Percentiles rank a stretch among this genome's conserved stretches.
phyloP scores from a whole-genome alignment of 75 land plant genomes.

The Sequoiadendron giganteum region DNA sequence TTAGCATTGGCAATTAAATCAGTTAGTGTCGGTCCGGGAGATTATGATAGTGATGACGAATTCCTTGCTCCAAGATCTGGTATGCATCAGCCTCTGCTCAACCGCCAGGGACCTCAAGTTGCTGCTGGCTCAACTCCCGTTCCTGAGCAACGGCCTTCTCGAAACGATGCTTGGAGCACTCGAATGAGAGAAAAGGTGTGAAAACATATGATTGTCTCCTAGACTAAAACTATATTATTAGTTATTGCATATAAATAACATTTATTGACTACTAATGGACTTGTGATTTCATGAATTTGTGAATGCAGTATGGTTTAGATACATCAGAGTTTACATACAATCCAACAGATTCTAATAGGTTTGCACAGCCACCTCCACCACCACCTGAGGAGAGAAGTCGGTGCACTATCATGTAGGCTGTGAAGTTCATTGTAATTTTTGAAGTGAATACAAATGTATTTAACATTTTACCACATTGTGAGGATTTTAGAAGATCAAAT shows the following conservation, averaged over 20 bases:
- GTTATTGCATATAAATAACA: background rate
- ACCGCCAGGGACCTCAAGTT: conserved; percentile 52
- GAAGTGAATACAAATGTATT: background rate
- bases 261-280: conserved; percentile 3
- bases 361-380: conserved; percentile 38
- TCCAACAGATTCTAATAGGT: conserved; percentile 66
- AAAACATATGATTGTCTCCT: conserved; percentile 5
- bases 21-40: conserved; percentile 40
- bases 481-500: background rate
- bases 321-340: conserved; percentile 98
- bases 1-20: conserved; percentile 76
- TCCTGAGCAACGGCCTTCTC: conserved; percentile 58
- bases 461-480: background rate
- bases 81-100: conserved; percentile 75
- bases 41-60: conserved; percentile 98
- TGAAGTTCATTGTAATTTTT: background rate
- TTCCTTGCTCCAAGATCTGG: conserved; percentile 44
- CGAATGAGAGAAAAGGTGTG: conserved; percentile 94
- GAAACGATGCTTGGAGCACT: conserved; percentile 96
- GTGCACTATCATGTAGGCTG: conserved; percentile 64
- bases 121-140: conserved; percentile 50
- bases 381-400: conserved; percentile 59
- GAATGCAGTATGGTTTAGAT: conserved; percentile 80
- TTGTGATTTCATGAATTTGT: conserved; percentile 19
- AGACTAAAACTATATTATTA: background rate